Evolutionary conservation across 1,139 yeast species (phyloP), one percentile per base, ranked within the genome.

Genomic region (Torulaspora globosa): DNA sequence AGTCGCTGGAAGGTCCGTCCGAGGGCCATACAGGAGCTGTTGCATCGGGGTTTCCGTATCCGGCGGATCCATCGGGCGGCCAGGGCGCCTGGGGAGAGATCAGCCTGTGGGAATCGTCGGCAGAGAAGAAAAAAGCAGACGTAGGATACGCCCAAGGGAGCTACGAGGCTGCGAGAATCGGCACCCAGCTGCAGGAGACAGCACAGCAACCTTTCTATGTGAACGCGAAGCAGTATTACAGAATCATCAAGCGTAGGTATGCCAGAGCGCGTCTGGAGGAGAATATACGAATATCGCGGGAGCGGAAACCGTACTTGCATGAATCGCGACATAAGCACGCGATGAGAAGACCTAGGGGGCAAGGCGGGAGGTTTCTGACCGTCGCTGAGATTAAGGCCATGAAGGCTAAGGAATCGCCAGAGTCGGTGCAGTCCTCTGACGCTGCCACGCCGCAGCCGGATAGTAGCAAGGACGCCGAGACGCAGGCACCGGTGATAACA

Each of bases 251-350:
- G 66, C 77, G 99, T 59, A 78, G 99, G 57, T 78, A 88, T 41
- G 97, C 98, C 1, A 74, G 98, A 47, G 97, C 97, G 7, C 86
- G 84, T 65, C 75, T 92, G 43, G 98, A 92, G 62, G 97, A 92
- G 60, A 79, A 82, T 41, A 74, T 92, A 52, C 84, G 87, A 62
- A 86, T 86, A 8, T 94, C 95, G 19, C 76, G 96, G 53, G 95
- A 95, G 7, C 78, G 97, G 55, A 84, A 85, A 62, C 98, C 98
- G 3, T 94, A 94, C 65, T 70, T 94, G 45, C 99, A 94, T 65
- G 98, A 94, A 67, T 88, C 97, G 14, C 78, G 99, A 59, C 99
- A 94, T 67, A 92, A 92, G 66, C 99, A 94, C 67, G 99, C 99
- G 16, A 92, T 94, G 98, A 78, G 98, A 63, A 79, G 99, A 66